phyloP scores from a whole-genome alignment of 495 filamentous ascomycete genomes.

The Pseudomonodictys pantanalensis region DNA sequence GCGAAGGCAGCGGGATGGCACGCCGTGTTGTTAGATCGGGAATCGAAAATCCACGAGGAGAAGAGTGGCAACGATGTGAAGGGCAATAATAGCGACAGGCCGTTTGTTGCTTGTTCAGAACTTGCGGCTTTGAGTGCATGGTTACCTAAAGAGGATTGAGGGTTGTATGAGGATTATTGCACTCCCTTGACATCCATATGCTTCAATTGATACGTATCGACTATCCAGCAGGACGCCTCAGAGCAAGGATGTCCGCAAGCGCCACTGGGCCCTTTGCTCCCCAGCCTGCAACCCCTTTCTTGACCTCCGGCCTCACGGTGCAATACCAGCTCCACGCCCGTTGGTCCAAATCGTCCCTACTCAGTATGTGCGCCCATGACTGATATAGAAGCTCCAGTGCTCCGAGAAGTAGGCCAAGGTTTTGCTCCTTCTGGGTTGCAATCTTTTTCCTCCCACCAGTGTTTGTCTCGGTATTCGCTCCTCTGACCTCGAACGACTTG shows the following conservation, averaged over 20 bases:
- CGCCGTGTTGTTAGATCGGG: constrained; percentile 51
- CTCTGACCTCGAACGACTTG: constrained; percentile 53
- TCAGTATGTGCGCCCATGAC: constrained; percentile 63
- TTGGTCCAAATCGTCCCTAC: constrained; percentile 62
- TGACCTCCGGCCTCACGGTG: constrained; percentile 68
- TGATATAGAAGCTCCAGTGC: constrained; percentile 65
- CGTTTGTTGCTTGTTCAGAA: neutral
- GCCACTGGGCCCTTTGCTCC: constrained; percentile 71
- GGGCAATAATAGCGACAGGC: neutral
- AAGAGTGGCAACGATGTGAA: neutral
- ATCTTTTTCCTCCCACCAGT: constrained; percentile 41
- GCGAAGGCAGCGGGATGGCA: constrained; percentile 65
- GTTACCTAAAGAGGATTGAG: neutral
- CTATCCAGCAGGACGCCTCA: constrained; percentile 42
- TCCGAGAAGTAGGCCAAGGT: constrained; percentile 62
- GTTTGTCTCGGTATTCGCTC: constrained; percentile 2
- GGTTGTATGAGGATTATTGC: no score
- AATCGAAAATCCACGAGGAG: constrained; percentile 4
- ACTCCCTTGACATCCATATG: no score
- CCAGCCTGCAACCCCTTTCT: constrained; percentile 70
- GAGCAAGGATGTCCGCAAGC: constrained; percentile 61
- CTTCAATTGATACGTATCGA: no score
- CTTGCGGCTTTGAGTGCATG: neutral
- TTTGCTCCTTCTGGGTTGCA: constrained; percentile 57
- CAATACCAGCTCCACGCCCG: constrained; percentile 80